These are phyloP conservation scores for Paragyromitra xinjiangensis DNA, from an alignment of 495 filamentous ascomycete species.

Conservation along the genomic window DNA sequence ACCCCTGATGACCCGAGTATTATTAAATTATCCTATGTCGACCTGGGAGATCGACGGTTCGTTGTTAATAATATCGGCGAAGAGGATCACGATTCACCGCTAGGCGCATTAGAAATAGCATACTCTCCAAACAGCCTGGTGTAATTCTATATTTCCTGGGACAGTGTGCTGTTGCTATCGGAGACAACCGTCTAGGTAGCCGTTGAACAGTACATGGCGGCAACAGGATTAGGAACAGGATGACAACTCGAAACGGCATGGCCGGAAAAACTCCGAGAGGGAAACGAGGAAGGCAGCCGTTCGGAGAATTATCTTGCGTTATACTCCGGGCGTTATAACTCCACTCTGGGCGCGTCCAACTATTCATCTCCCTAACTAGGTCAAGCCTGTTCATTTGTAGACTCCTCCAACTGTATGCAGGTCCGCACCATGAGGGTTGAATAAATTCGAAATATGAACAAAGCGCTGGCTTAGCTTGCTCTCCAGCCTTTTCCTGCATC, in stretches of 20 bases:
- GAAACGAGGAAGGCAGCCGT: constrained; percentile 29
- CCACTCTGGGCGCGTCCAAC: constrained; percentile 23
- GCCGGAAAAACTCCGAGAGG: constrained; percentile 42
- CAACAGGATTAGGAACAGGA: constrained; percentile 23
- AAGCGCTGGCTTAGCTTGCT: constrained; percentile 21
- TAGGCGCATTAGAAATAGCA: constrained; percentile 49
- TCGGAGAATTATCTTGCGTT: constrained; percentile 53
- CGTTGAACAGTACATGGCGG: constrained; percentile 19
- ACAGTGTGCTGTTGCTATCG: constrained; percentile 36
- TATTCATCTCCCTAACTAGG: constrained; percentile 14
- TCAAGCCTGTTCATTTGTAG: constrained; percentile 22
- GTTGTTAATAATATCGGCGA: constrained; percentile 44
- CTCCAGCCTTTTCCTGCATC: neutral
- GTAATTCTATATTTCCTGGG: constrained; percentile 24
- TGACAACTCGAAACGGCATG: constrained; percentile 42
- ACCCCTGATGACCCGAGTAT: constrained; percentile 43
- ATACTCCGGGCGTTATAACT: constrained; percentile 38
- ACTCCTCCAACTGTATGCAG: constrained; percentile 10
- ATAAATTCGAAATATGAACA: constrained; percentile 21
- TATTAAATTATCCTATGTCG: constrained; percentile 41
- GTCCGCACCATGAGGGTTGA: constrained; percentile 1
- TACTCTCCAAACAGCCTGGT: constrained; percentile 25
- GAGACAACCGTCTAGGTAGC: constrained; percentile 17
- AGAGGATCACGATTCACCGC: constrained; percentile 47
- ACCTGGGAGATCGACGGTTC: constrained; percentile 44